These are phyloP conservation scores for Pseudogymnoascus sp. DNA, from an alignment of 2,329 filamentous ascomycete genomes.

Conservation along the genomic window DNA sequence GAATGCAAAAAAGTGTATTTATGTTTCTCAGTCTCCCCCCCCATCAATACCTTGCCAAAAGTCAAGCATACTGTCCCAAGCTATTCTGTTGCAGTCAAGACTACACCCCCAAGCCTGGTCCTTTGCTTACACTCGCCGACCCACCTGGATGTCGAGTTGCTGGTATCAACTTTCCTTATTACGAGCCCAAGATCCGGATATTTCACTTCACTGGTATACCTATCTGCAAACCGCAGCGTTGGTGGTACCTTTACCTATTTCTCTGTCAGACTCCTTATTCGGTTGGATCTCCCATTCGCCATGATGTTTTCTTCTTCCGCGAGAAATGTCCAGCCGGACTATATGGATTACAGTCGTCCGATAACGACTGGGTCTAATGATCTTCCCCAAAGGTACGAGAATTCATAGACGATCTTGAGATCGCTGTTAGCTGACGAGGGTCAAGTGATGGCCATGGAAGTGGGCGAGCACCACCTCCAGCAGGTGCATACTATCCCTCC, in stretches of 20 bases:
- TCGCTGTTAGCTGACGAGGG: slow-evolving; percentile 21
- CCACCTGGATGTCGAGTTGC: slow-evolving; percentile 1
- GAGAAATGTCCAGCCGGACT: slow-evolving; percentile 28
- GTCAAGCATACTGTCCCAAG: background rate
- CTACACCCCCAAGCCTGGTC: background rate
- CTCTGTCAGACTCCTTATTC: slow-evolving; percentile 7
- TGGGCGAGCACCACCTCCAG: slow-evolving; percentile 13
- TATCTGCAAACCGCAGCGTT: slow-evolving; percentile 4
- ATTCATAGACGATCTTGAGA: slow-evolving; percentile 11
- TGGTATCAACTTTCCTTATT: slow-evolving; percentile 11
- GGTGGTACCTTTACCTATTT: slow-evolving; percentile 5
- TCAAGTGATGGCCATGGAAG: slow-evolving; percentile 24
- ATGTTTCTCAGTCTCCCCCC: slow-evolving; percentile 9
- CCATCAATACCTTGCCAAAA: background rate
- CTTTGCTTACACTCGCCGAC: slow-evolving; percentile 1
- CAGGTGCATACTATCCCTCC: slow-evolving; percentile 25
- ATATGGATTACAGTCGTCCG: slow-evolving; percentile 20
- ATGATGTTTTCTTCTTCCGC: slow-evolving; percentile 9
- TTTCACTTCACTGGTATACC: slow-evolving; percentile 7
- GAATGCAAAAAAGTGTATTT: slow-evolving; percentile 1
- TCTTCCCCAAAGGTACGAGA: slow-evolving; percentile 27
- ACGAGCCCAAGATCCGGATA: slow-evolving; percentile 2
- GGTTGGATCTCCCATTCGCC: slow-evolving; percentile 8
- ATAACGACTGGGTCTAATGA: slow-evolving; percentile 21
- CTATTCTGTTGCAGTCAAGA: background rate